phyloP scores from a whole-genome alignment of 2,329 filamentous ascomycete genomes.

The Cladophialophora exuberans region DNA sequence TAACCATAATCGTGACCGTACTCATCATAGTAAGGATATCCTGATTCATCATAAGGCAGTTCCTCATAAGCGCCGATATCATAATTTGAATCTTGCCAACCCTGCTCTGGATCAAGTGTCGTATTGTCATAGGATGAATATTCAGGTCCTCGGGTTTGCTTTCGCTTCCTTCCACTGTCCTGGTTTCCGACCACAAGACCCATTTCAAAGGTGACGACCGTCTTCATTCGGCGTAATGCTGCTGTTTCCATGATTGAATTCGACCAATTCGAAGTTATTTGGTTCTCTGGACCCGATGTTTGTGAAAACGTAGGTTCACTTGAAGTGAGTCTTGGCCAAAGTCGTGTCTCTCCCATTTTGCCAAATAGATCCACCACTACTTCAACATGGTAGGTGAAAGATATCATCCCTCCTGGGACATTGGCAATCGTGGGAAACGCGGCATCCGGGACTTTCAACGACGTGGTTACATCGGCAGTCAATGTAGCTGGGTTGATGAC shows the following conservation, averaged over 20 bases:
- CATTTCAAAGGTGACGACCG: slow-evolving; percentile 84
- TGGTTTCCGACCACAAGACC: slow-evolving; percentile 85
- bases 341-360: slow-evolving; percentile 75
- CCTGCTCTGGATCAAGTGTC: slow-evolving; percentile 14
- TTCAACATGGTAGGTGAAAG: slow-evolving; percentile 91
- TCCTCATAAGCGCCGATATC: slow-evolving; percentile 22
- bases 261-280: slow-evolving; percentile 47
- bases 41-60: slow-evolving; percentile 31
- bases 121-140: background rate
- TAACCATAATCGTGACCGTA: slow-evolving; percentile 20
- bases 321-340: slow-evolving; percentile 58
- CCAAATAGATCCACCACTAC: slow-evolving; percentile 91
- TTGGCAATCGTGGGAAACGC: slow-evolving; percentile 88
- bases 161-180: slow-evolving; percentile 64
- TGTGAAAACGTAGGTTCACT: slow-evolving; percentile 37
- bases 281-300: slow-evolving; percentile 41
- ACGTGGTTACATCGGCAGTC: slow-evolving; percentile 77
- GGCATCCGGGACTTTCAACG: slow-evolving; percentile 84
- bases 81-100: slow-evolving; percentile 19
- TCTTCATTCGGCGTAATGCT: slow-evolving; percentile 82
- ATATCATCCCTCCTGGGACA: slow-evolving; percentile 91
- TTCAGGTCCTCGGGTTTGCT: slow-evolving; percentile 23
- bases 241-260: slow-evolving; percentile 84
- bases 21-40: slow-evolving; percentile 25
- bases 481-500: slow-evolving; percentile 82